Evolutionary conservation across 2,329 filamentous ascomycete genomes (phyloP), one percentile per base, ranked within the genome.

Genomic region (Capronia americana): DNA sequence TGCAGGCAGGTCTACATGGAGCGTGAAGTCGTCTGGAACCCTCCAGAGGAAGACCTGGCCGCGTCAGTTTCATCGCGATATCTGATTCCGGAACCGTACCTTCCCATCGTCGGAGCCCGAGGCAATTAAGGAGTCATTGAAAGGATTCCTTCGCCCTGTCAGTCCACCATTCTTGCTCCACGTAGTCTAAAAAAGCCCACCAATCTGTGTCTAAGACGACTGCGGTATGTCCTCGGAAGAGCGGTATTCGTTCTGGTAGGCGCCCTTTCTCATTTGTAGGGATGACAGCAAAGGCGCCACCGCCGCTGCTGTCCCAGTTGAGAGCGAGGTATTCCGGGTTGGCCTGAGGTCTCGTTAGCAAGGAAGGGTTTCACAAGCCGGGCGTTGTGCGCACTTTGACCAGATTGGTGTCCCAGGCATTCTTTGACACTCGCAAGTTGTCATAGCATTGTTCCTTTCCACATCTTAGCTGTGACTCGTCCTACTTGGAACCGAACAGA

Each of bases 381-480:
- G 20, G 74, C 69, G 70, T 71, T 65, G 64, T 68, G 77, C 85
- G 79, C 80, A 96, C 93, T 90, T 98, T 98, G 82, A 98, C 87
- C 77, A 99, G 84, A 83, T 99, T 99, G 76, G 93, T 97, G 80
- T 99, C 95, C 95, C 95, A 99, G 63, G 95, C 95, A 88, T 99
- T 99, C 81, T 91, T 92, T 77, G 93, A 97, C 80, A 99, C 92
- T 78, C 92, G 92, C 73, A 99, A 84, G 81, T 98, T 98, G 81
- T 99, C 95, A 83, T 98, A 99, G 85, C 93, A 97, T 86, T 92
- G 92, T 80, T 99, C 95, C 87, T 89, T 62, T 56, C 23, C 57
- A 57, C 60, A 70, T 57, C n/a, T 69, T 70, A 67, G 64, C 65
- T 38, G 26, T n/a, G 32, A n/a, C 44, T 63, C 53, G 64, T 48